Base-by-base conservation (phyloP, 768 basidiomycete genomes). In the Podaxis rugospora region DNA sequence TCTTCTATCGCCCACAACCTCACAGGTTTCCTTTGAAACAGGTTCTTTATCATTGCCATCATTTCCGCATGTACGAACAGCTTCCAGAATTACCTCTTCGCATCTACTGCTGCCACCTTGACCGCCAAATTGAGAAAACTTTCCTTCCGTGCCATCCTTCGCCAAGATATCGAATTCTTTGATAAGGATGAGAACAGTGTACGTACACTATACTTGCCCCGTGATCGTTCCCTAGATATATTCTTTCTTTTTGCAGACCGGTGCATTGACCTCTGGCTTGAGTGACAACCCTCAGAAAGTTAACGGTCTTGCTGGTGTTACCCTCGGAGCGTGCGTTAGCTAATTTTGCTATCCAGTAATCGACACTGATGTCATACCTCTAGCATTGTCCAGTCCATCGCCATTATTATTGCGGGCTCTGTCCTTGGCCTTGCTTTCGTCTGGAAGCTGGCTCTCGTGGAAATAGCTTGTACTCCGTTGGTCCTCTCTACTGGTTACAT, bases 161-260 rank as follows among this genome's bases (percentile, higher is more conserved):
- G 92, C 52, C 94, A 96, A 78, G 96, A 97, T 68, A 87, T 92
- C 66, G 89, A 88, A 63, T 95, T 88, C 79, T 97, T 95, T 61
- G 94, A 97, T 73, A 86, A 84, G 74, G 92, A 93, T 25, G 84
- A 87, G 72, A 86, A 97, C 70, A 90, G 79, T 60, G 87, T 87
- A 71, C 66, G 84, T 74, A 7, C 13, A 1, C 59, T 21, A n/a
- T 7, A n/a, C 36, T 55, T 25, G 44, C n/a, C 18, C 11, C 28
- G 25, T 25, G 4, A 36, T 51, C 64, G 55, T 70, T 55, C 13
- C 14, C 55, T n/a, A 59, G 42, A 14, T 16, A 9, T 55, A 57
- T n/a, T 32, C 7, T 37, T 55, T 28, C 46, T 57, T 10, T 50
- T 35, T 57, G 5, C 67, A 88, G 83, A 89, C 93, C 7, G 96